These are phyloP conservation scores for Cladosporium colombiae DNA, from an alignment of 2,329 filamentous ascomycete species.

Conservation along the genomic window DNA sequence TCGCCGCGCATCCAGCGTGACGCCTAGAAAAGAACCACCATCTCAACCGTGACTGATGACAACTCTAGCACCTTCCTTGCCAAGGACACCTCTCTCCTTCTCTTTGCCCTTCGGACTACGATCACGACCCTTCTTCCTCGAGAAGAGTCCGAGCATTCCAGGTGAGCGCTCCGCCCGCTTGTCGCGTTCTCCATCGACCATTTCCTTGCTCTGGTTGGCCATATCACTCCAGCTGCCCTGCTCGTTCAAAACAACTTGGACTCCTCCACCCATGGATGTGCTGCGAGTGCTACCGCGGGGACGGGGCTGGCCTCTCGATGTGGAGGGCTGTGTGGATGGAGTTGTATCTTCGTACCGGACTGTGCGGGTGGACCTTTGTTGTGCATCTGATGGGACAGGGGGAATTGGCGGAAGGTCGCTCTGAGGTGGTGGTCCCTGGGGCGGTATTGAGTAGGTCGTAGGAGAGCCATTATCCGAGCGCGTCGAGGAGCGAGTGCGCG, in stretches of 20 bases:
- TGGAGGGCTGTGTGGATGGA: slow-evolving; percentile 24
- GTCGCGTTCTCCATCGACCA: slow-evolving; percentile 49
- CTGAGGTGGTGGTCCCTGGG: slow-evolving; percentile 24
- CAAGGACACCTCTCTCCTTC: slow-evolving; percentile 77
- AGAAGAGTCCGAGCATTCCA: slow-evolving; percentile 88
- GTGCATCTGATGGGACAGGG: slow-evolving; percentile 23
- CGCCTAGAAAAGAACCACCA: neutral
- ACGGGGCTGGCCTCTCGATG: slow-evolving; percentile 34
- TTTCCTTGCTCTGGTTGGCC: slow-evolving; percentile 76
- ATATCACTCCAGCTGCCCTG: slow-evolving; percentile 89
- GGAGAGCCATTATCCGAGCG: slow-evolving; percentile 52
- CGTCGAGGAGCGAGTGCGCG: slow-evolving; percentile 45
- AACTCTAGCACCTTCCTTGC: slow-evolving; percentile 85
- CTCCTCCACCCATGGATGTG: slow-evolving; percentile 75
- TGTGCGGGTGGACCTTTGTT: slow-evolving; percentile 27
- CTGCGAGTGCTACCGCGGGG: slow-evolving; percentile 67
- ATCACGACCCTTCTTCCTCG: slow-evolving; percentile 83
- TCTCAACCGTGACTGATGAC: slow-evolving; percentile 31
- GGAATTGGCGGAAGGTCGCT: slow-evolving; percentile 18
- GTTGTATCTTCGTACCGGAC: slow-evolving; percentile 34
- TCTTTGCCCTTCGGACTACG: slow-evolving; percentile 83
- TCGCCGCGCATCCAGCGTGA: neutral
- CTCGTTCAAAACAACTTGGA: slow-evolving; percentile 89
- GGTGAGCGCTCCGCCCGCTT: slow-evolving; percentile 53
- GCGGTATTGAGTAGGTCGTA: slow-evolving; percentile 35